Evolutionary conservation across 805 yeast species (phyloP).

Genomic region (Isabelozyma rhagii): DNA sequence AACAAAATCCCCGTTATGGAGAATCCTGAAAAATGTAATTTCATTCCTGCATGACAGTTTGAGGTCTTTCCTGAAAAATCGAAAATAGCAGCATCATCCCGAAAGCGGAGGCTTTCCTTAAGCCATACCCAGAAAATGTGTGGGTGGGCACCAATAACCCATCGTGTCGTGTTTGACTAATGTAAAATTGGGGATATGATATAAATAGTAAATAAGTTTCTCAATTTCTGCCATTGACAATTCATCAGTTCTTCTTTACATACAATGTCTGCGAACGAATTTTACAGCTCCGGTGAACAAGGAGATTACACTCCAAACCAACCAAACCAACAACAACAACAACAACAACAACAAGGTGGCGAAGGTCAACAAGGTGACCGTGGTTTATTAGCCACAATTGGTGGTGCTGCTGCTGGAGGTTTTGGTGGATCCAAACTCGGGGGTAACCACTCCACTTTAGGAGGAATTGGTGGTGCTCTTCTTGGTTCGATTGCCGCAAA

Average conservation of each 20-base stretch:
- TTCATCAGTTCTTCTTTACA: slow-evolving; percentile 8
- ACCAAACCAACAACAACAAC: slow-evolving; percentile 24
- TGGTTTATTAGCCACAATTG: slow-evolving; percentile 42
- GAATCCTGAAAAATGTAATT: neutral
- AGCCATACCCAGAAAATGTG: neutral
- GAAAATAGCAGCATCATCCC: neutral
- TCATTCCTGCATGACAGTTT: neutral
- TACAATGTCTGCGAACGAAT: slow-evolving; percentile 56
- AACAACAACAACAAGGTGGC: slow-evolving; percentile 20
- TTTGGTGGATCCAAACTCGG: slow-evolving; percentile 46
- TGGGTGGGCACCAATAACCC: neutral
- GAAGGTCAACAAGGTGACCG: slow-evolving; percentile 34
- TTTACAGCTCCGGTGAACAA: slow-evolving; percentile 44
- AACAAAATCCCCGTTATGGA: neutral
- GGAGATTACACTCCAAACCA: slow-evolving; percentile 22
- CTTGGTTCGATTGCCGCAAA: slow-evolving; percentile 55
- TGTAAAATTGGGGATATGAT: neutral
- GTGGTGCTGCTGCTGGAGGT: slow-evolving; percentile 56
- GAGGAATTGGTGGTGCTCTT: slow-evolving; percentile 51
- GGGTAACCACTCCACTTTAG: slow-evolving; percentile 39
- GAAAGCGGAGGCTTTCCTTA: neutral
- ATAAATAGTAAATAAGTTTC: neutral
- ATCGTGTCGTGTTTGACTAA: neutral
- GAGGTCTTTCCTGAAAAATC: neutral
- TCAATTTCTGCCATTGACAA: slow-evolving; percentile 1